Evolutionary conservation across 202 grass and related monocot species (phyloP).

Genomic region (Setaria italica): DNA sequence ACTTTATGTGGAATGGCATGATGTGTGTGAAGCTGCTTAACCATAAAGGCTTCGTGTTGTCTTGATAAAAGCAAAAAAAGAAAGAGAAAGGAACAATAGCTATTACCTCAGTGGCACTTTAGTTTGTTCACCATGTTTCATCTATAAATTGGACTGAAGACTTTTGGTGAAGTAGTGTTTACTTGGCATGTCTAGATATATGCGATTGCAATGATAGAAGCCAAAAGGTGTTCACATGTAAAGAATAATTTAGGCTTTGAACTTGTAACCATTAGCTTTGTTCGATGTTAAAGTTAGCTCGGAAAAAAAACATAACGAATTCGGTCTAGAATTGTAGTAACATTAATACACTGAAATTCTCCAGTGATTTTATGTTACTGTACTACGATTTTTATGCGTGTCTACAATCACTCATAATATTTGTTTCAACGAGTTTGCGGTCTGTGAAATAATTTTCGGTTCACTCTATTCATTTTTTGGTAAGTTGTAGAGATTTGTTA

Average conservation of each 20-base stretch:
- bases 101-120: not conserved
- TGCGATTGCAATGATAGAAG: not conserved
- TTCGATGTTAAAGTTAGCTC: not conserved
- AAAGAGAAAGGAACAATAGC: not conserved
- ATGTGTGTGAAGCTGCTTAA: not conserved
- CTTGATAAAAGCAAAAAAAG: not conserved
- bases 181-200: not conserved
- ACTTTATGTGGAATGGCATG: not conserved
- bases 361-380: not conserved
- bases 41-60: not conserved
- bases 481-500: not conserved
- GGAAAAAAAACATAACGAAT: not conserved
- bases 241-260: slow-evolving; percentile 1
- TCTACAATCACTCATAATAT: not conserved
- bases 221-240: not conserved
- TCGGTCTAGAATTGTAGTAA: not conserved
- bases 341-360: slow-evolving; percentile 19
- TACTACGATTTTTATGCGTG: not conserved
- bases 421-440: not conserved
- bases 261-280: not conserved
- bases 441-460: not conserved
- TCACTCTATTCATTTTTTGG: not conserved
- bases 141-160: not conserved
- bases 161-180: not conserved
- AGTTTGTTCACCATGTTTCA: no score